Conservation (phyloP, 164 flowering plant genomes). For the Amborella trichopoda region DNA sequence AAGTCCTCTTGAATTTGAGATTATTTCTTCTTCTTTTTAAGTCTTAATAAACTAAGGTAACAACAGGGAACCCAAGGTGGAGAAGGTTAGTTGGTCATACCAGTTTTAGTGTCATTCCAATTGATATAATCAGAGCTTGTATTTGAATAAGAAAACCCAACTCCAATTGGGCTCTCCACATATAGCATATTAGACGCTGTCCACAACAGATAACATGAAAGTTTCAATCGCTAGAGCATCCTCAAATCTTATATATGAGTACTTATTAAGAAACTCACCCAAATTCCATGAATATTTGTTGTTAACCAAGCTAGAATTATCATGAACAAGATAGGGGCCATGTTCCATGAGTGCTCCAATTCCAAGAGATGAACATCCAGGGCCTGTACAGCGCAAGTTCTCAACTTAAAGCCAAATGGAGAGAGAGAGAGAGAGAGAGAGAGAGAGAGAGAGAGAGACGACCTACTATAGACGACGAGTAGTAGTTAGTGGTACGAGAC, state of each 20-base stretch:
- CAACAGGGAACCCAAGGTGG: constrained; percentile 7
- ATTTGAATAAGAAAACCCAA: constrained; percentile 42
- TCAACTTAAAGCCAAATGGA: no score
- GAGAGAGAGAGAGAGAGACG: no score
- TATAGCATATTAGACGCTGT: constrained; percentile 35
- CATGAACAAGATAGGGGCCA: constrained; percentile 28
- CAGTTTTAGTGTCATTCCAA: constrained; percentile 34
- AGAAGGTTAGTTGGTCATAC: constrained; percentile 6
- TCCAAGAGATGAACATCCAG: constrained; percentile 43
- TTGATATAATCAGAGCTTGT: constrained; percentile 20
- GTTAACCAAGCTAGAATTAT: constrained; percentile 14
- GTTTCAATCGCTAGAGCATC: no score
- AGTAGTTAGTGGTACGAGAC: no score
- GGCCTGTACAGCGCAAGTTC: constrained; percentile 15
- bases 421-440: no score
- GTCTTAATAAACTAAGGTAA: background rate
- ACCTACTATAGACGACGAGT: no score
- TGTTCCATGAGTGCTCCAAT: constrained; percentile 41
- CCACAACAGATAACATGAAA: no score
- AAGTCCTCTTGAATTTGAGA: background rate
- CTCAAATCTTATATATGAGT: no score
- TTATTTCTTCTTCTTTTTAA: no score
- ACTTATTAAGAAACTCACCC: constrained; percentile 12
- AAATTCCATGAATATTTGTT: constrained; percentile 34
- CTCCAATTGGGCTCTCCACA: constrained; percentile 37